A percentile compares a stretch with the other conserved stretches of the same genome.
These are phyloP conservation scores for Syzygium jambos DNA, from an alignment of 345 rosid species.

Conservation along the genomic window DNA sequence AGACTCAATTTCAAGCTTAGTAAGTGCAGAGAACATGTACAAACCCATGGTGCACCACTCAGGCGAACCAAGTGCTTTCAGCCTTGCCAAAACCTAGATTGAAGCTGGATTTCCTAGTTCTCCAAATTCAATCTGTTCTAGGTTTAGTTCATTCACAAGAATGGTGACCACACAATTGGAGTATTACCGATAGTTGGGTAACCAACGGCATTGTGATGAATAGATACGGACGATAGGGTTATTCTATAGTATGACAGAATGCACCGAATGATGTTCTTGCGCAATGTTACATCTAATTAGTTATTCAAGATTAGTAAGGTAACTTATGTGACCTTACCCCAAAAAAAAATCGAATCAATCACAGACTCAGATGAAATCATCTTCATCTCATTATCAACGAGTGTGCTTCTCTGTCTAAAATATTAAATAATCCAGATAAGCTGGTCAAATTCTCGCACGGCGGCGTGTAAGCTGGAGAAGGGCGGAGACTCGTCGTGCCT, in stretches of 20 bases:
- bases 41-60: neutral
- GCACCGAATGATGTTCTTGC: neutral
- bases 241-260: neutral
- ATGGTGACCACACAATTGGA: neutral
- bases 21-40: neutral
- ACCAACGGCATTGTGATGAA: neutral
- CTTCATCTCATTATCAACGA: neutral
- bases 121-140: neutral
- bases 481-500: neutral
- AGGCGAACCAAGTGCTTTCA: neutral
- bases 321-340: neutral
- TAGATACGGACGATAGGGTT: neutral
- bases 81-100: neutral
- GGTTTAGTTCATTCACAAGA: neutral
- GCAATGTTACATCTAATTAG: neutral
- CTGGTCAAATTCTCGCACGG: slow-evolving; percentile 1
- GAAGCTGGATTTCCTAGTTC: neutral
- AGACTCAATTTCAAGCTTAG: neutral
- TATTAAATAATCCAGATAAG: neutral
- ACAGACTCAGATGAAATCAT: neutral
- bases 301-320: neutral
- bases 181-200: neutral
- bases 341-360: neutral
- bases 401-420: neutral
- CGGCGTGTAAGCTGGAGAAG: slow-evolving; percentile 21